Evolutionary conservation across 23 red algal species (phyloP).

Genomic region (Gracilaria domingensis): DNA sequence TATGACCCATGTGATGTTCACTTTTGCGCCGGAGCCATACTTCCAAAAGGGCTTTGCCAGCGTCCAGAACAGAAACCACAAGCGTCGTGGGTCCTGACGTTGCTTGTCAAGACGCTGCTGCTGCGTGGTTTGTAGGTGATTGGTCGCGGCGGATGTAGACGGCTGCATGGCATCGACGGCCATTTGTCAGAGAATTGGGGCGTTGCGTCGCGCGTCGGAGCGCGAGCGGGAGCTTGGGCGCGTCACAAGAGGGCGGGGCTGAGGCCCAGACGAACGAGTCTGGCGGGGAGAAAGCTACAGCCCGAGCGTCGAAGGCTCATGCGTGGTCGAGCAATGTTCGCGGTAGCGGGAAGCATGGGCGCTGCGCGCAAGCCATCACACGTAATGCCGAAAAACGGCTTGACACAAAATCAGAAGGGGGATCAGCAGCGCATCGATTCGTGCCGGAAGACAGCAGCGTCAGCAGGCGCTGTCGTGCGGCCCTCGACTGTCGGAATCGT

Average conservation of each 20-base stretch:
- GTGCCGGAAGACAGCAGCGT: too few relatives aligned
- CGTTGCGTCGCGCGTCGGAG: not conserved
- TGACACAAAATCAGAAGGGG: too few relatives aligned
- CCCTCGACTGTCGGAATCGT: too few relatives aligned
- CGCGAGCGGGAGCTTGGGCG: too few relatives aligned
- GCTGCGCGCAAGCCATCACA: too few relatives aligned
- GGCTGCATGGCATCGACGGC: conserved; percentile 12
- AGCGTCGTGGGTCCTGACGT: conserved; percentile 72
- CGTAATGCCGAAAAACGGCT: too few relatives aligned
- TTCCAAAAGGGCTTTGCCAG: conserved; percentile 88
- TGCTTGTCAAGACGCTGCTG: conserved; percentile 47
- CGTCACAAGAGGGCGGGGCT: not conserved
- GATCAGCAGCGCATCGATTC: too few relatives aligned
- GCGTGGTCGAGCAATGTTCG: not conserved
- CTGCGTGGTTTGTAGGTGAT: not conserved
- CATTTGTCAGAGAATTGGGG: not conserved
- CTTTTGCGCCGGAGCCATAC: conserved; percentile 65
- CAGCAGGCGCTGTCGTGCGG: too few relatives aligned
- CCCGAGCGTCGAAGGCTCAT: not conserved
- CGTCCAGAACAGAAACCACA: conserved; percentile 84
- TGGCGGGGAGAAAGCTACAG: not conserved
- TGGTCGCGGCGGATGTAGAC: not conserved
- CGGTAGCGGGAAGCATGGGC: too few relatives aligned
- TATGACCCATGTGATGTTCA: conserved; percentile 74
- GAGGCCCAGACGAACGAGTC: not conserved